Evolutionary conservation across 352 stramenopile species (phyloP), one percentile per base, ranked within the genome.

Genomic region (Globisporangium canariense): DNA sequence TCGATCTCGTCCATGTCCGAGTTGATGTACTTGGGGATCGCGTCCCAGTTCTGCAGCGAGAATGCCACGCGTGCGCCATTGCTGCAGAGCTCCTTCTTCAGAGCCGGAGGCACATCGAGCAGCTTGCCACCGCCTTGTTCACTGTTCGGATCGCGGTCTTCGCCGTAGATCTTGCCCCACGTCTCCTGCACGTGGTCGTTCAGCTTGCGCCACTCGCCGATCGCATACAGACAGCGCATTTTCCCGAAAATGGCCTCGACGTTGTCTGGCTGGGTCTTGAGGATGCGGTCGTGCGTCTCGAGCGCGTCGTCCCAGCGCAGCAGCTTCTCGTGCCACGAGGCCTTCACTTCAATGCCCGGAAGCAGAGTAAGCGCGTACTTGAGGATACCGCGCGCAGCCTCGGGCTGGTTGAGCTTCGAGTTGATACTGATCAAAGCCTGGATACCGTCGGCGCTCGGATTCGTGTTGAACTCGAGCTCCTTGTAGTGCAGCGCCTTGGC

Each of bases 341-440:
- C 97, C 70, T 97, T 97, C 34, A 97, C 87, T 71, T 92, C 81
- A 30, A 96, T 86, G 3, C 83, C 78, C 20, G 81, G 81, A 0
- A 94, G 65, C 34, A 90, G 85, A 55, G 86, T 78, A 14, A 93
- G 69, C 9, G 87, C 88, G 58, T 98, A 96, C 69, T 98, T 99
- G 8, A 99, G 73, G 20, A 99, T 97, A 41, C 98, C 98, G 20
- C 98, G 79, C n/a, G 98, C 98, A n/a, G 97, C 97, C 73, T 99
- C 97, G 3, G 96, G 91, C 60, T 98, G 87, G 54, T 90, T 91
- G 4, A 93, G 74, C 67, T 99, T 99, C 34, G 98, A 99, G 78
- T 99, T 99, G 64, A 99, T 99, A 51, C 91, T 95, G 64, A 99
- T 99, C 13, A 99, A 79, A 18, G 92, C 89, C 71, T 99, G 97